A percentile compares a stretch with the other conserved stretches of the same genome.
Evolutionary conservation across 768 basidiomycete species (phyloP).

Genomic region (Dendrothele bispora): DNA sequence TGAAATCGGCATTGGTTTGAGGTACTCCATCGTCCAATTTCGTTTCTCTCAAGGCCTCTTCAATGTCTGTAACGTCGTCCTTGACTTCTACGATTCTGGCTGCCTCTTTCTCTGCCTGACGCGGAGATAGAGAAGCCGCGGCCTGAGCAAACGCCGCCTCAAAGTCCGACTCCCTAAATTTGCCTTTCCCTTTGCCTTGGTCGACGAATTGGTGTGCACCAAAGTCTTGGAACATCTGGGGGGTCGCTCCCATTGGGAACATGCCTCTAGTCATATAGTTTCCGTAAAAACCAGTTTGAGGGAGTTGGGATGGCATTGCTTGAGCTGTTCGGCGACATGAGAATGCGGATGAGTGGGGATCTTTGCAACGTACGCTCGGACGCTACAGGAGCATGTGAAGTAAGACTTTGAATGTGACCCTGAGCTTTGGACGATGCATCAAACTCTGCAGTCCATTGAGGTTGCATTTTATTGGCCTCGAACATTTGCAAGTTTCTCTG

Average conservation of each 20-base stretch:
- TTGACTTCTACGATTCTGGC: slow-evolving; percentile 58
- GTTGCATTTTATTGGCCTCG: slow-evolving; percentile 30
- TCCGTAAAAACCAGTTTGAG: slow-evolving; percentile 34
- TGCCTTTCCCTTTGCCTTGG: slow-evolving; percentile 71
- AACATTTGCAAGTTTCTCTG: slow-evolving; percentile 40
- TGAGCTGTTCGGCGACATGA: slow-evolving; percentile 30
- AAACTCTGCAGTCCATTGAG: slow-evolving; percentile 64
- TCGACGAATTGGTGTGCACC: slow-evolving; percentile 23
- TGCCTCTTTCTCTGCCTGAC: slow-evolving; percentile 38
- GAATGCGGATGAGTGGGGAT: background rate
- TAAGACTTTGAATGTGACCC: slow-evolving; percentile 20
- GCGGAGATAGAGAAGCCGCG: slow-evolving; percentile 48
- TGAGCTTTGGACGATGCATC: slow-evolving; percentile 25
- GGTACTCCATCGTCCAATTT: slow-evolving; percentile 31
- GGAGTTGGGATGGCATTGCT: slow-evolving; percentile 41
- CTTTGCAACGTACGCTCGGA: slow-evolving; percentile 37
- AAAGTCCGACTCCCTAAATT: slow-evolving; percentile 74
- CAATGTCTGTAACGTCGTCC: slow-evolving; percentile 36
- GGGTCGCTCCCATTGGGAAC: slow-evolving; percentile 33
- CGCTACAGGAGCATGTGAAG: slow-evolving; percentile 34
- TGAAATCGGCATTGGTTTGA: slow-evolving; percentile 41
- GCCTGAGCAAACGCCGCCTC: slow-evolving; percentile 82
- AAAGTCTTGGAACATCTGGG: slow-evolving; percentile 33
- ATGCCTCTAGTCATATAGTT: slow-evolving; percentile 29
- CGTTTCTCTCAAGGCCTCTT: slow-evolving; percentile 36